These are phyloP conservation scores for Phyllosticta citribraziliensis DNA, from an alignment of 2,329 filamentous ascomycete species.

Conservation along the genomic window DNA sequence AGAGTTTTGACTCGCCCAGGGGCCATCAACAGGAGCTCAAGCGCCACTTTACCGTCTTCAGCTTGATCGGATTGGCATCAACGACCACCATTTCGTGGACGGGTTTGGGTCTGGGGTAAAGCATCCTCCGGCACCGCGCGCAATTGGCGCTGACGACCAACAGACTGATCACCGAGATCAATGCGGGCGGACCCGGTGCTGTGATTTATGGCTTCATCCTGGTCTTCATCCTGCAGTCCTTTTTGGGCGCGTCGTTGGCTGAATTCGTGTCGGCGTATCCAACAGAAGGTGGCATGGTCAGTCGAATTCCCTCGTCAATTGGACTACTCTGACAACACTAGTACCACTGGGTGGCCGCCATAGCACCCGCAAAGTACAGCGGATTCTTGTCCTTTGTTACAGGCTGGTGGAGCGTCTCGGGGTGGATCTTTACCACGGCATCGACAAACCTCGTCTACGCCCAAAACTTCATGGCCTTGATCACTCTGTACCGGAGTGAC, in stretches of 20 bases:
- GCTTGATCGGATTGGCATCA: conserved; percentile 10
- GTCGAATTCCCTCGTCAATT: not conserved
- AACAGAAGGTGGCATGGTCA: conserved; percentile 12
- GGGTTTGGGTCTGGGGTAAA: conserved; percentile 11
- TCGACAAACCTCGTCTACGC: conserved; percentile 13
- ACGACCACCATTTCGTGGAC: conserved; percentile 13
- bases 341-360: conserved; percentile 14
- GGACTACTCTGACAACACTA: not conserved
- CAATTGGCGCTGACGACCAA: not conserved
- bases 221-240: conserved; percentile 12
- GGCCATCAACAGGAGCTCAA: conserved; percentile 10
- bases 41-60: conserved; percentile 9
- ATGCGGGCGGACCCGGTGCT: conserved; percentile 11
- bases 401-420: conserved; percentile 10
- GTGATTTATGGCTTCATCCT: conserved; percentile 13
- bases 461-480: conserved; percentile 12
- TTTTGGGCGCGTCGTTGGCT: conserved; percentile 12
- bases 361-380: conserved; percentile 10
- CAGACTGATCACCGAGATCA: conserved; percentile 10
- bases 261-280: conserved; percentile 13
- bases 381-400: conserved; percentile 12
- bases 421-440: conserved; percentile 12
- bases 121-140: not conserved
- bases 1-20: not conserved
- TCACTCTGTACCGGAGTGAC: conserved; percentile 8